These are phyloP conservation scores for Cryptococcus hybrid DNA, from an alignment of 1,284 basidiomycete species.

Conservation along the genomic window DNA sequence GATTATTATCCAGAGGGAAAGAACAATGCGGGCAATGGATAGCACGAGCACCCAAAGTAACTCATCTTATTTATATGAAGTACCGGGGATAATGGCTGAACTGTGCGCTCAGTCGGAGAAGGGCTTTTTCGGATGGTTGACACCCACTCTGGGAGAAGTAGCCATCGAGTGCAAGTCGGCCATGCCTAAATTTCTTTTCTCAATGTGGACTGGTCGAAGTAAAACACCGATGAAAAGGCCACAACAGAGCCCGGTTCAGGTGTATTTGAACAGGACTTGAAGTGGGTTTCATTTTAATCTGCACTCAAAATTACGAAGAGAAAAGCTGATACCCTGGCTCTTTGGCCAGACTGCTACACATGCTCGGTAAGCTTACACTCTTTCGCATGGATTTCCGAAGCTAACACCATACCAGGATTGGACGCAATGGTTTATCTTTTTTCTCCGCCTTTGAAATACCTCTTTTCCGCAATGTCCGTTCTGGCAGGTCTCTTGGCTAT, in stretches of 20 bases:
- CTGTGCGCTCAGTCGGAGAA: conserved; percentile 1
- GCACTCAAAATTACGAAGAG: too few relatives aligned
- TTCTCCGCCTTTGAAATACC: conserved; percentile 67
- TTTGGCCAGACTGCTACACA: too few relatives aligned
- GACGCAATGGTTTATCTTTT: conserved; percentile 84
- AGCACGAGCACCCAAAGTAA: conserved; percentile 14
- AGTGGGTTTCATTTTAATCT: conserved; percentile 2
- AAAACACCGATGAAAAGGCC: too few relatives aligned
- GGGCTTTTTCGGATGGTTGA: conserved; percentile 19
- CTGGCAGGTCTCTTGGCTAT: conserved; percentile 24
- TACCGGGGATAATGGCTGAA: background rate
- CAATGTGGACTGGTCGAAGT: background rate
- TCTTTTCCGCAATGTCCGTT: conserved; percentile 44
- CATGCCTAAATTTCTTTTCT: conserved; percentile 1
- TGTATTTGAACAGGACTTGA: conserved; percentile 12
- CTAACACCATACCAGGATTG: conserved; percentile 53
- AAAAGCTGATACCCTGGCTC: too few relatives aligned
- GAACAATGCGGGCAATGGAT: conserved; percentile 11
- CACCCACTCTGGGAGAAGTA: conserved; percentile 10
- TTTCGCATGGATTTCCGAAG: too few relatives aligned
- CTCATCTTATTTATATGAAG: background rate
- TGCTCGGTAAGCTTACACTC: too few relatives aligned
- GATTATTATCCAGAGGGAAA: conserved; percentile 8
- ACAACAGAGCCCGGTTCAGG: background rate
- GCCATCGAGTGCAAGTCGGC: conserved; percentile 10